Evolutionary conservation across 2,329 filamentous ascomycete genomes (phyloP).

Genomic region (Chalara sp.): DNA sequence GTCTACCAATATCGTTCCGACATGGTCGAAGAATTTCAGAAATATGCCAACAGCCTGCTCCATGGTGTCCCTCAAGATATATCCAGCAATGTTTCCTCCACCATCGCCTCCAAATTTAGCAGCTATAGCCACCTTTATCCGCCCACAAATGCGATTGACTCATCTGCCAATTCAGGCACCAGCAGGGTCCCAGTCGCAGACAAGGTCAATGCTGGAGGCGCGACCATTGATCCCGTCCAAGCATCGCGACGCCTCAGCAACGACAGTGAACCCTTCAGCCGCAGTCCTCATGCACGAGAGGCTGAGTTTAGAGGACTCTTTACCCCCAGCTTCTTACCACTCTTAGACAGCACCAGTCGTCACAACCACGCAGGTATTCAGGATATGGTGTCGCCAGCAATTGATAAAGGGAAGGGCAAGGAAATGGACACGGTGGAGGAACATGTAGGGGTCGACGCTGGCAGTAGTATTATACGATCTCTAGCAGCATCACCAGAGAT

Average conservation of each 20-base stretch:
- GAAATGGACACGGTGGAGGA: slow-evolving; percentile 6
- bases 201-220: slow-evolving; percentile 1
- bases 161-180: slow-evolving; percentile 15
- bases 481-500: slow-evolving; percentile 16
- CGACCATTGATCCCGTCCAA: slow-evolving; percentile 26
- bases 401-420: slow-evolving; percentile 8
- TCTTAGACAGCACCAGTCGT: slow-evolving; percentile 41
- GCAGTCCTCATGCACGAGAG: slow-evolving; percentile 48
- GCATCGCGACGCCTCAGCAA: background rate
- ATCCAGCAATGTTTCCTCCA: slow-evolving; percentile 40
- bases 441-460: slow-evolving; percentile 15
- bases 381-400: slow-evolving; percentile 1
- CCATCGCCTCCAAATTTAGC: slow-evolving; percentile 20
- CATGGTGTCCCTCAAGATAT: slow-evolving; percentile 39
- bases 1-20: slow-evolving; percentile 50
- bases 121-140: background rate
- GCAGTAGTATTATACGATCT: slow-evolving; percentile 14
- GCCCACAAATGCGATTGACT: slow-evolving; percentile 11
- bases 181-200: slow-evolving; percentile 5
- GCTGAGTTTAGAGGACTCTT: slow-evolving; percentile 56
- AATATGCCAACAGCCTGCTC: slow-evolving; percentile 45
- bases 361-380: slow-evolving; percentile 16
- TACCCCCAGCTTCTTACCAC: slow-evolving; percentile 54
- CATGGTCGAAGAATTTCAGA: slow-evolving; percentile 50
- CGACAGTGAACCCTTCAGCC: background rate